Evolutionary conservation across 768 basidiomycete genomes (phyloP).

Genomic region (Gloeostereum incarnatum): DNA sequence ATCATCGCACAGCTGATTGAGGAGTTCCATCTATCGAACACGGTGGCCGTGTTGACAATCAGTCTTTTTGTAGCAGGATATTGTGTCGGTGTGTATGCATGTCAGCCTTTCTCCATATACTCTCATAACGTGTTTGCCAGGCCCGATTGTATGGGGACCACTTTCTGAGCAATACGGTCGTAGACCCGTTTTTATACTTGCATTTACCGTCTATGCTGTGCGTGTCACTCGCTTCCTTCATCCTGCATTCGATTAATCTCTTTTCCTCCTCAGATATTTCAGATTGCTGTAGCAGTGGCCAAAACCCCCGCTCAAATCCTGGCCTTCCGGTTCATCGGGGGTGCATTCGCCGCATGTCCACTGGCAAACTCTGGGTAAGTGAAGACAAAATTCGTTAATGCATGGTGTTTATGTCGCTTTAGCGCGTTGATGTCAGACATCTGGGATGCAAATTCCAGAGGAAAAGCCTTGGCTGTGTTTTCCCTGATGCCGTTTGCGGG

Average conservation of each 20-base stretch:
- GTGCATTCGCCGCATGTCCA: conserved; percentile 60
- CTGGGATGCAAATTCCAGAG: conserved; percentile 53
- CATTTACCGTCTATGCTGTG: conserved; percentile 49
- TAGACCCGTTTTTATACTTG: conserved; percentile 43
- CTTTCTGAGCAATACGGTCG: conserved; percentile 50
- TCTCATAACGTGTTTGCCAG: conserved; percentile 5
- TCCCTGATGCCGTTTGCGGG: conserved; percentile 61
- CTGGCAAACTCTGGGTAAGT: conserved; percentile 59
- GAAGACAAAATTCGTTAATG: not conserved
- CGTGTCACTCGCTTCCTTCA: conserved; percentile 7
- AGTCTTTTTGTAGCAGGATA: conserved; percentile 66
- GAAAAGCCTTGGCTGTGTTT: conserved; percentile 59
- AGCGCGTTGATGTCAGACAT: conserved; percentile 49
- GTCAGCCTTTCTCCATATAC: not conserved
- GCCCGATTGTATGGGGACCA: conserved; percentile 50
- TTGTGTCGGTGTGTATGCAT: conserved; percentile 30
- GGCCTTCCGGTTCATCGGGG: conserved; percentile 62
- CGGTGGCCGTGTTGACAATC: conserved; percentile 44
- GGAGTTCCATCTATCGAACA: conserved; percentile 38
- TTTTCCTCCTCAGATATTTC: conserved; percentile 36
- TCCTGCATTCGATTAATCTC: not conserved
- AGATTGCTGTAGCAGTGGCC: conserved; percentile 53
- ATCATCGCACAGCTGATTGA: conserved; percentile 32
- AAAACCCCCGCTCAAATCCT: conserved; percentile 56
- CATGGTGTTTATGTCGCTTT: not conserved